These are phyloP conservation scores for Cantharellus cinnabarinus DNA, from an alignment of 768 basidiomycete genomes.

Conservation along the genomic window DNA sequence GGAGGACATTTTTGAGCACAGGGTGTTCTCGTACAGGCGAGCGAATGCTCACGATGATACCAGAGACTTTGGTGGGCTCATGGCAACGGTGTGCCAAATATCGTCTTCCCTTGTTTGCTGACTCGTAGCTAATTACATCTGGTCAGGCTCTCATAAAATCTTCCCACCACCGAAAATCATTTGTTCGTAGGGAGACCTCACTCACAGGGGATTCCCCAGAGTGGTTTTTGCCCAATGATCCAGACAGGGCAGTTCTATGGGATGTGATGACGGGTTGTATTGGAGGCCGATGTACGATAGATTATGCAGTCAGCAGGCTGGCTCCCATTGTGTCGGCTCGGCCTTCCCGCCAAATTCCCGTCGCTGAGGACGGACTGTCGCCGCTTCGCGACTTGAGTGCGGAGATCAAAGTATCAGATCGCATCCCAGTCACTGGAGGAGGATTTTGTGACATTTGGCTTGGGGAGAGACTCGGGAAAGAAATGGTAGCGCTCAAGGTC, in stretches of 20 bases:
- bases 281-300: neutral
- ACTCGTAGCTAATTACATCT: too few species aligned
- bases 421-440: slow-evolving; percentile 7
- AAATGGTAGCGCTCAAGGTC: slow-evolving; percentile 8
- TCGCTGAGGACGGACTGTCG: neutral
- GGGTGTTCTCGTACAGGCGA: too few species aligned
- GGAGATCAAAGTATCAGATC: slow-evolving; percentile 5
- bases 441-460: slow-evolving; percentile 8
- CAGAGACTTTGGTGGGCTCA: too few species aligned
- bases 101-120: too few species aligned
- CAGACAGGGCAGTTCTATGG: neutral
- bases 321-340: neutral
- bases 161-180: too few species aligned
- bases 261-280: neutral
- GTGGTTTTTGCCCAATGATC: neutral
- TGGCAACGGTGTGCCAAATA: too few species aligned
- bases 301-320: neutral
- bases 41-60: too few species aligned
- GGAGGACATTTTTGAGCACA: too few species aligned
- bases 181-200: too few species aligned
- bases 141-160: too few species aligned
- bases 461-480: slow-evolving; percentile 5
- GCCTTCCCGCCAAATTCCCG: neutral
- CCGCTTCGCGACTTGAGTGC: slow-evolving; percentile 5
- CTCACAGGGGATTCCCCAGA: too few species aligned